These are phyloP conservation scores for Amauroascus niger DNA, from an alignment of 2,329 filamentous ascomycete genomes.

Conservation along the genomic window DNA sequence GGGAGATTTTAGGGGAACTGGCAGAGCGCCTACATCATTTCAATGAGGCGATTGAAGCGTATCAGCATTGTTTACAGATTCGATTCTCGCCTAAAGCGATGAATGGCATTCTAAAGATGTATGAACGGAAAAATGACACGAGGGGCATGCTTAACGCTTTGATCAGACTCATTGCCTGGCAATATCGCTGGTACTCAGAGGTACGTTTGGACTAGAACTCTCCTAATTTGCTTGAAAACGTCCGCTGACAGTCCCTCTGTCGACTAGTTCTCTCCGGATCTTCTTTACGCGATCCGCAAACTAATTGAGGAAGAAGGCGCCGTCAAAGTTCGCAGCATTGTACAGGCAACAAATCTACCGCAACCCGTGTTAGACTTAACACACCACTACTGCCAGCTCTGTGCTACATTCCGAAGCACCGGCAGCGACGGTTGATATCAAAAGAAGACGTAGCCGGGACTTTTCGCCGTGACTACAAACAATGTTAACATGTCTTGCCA, in stretches of 20 bases:
- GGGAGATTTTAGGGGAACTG: conserved; percentile 91
- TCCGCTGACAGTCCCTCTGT: not conserved
- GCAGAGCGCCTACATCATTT: conserved; percentile 86
- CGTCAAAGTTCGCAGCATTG: conserved; percentile 92
- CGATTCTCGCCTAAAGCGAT: conserved; percentile 92
- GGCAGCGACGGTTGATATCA: conserved; percentile 65
- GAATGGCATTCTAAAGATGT: conserved; percentile 68
- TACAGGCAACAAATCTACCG: conserved; percentile 87
- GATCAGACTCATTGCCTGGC: conserved; percentile 90
- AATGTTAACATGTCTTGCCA: not conserved
- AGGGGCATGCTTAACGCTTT: conserved; percentile 73
- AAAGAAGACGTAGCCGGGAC: not conserved
- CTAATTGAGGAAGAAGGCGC: conserved; percentile 96
- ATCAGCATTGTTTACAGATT: conserved; percentile 73
- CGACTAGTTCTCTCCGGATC: conserved; percentile 73
- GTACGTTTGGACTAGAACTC: conserved; percentile 33
- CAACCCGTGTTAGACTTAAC: conserved; percentile 90
- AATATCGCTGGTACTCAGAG: conserved; percentile 99
- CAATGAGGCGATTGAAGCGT: conserved; percentile 87
- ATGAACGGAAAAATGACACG: conserved; percentile 68
- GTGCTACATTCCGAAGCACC: conserved; percentile 87
- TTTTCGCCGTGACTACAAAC: too few species aligned
- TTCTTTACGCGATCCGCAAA: conserved; percentile 78
- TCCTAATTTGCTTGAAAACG: not conserved
- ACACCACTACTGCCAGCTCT: conserved; percentile 90